Base-by-base conservation (phyloP, 805 yeast species). In the Saccharomyces paradoxus region DNA sequence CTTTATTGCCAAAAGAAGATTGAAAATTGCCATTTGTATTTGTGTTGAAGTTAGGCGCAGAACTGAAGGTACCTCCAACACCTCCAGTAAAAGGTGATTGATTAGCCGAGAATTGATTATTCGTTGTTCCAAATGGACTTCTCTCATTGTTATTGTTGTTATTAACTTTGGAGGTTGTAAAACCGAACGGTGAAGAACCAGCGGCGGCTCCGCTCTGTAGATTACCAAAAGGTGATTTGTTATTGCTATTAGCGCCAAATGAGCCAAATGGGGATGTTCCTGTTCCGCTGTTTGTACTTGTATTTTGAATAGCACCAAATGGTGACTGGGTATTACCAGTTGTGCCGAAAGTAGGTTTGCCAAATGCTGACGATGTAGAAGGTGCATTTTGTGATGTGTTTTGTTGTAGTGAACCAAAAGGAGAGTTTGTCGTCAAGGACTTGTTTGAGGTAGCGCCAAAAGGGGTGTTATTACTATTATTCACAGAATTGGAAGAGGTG, bases 271-370 rank as follows among this genome's bases (percentile, higher is more conserved):
- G 51, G 37, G 58, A 52, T 30, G 64, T 54, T 13, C 50, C 50
- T 27, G 50, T 41, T n/a, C 28, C 37, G 9, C 21, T 44, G 37
- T 17, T 41, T 26, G 47, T 14, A 27, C 30, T 30, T 21, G 49
- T 5, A 12, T 64, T 53, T 27, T 60, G 63, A 32, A 58, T 49
- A 13, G 63, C 46, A n/a, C 61, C 58, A 48, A 58, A 54, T 24
- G 58, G 54, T n/a, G 62, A 49, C 27, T 56, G 48, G 12, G 24
- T 54, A 49, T 32, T 41, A 51, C 30, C 21, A 13, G 60, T 9
- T 7, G 63, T 21, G 9, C 66, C 67, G 60, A 63, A 60, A 13
- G 64, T 57, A 10, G 71, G 60, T 29, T 57, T 53, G 14, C 68
- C 70, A 56, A 62, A 57, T 21, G 63, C 58, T 30, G 49, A 28